Conservation (phyloP, 2,329 filamentous ascomycete species). For the Ceratocystiopsis sp. region DNA sequence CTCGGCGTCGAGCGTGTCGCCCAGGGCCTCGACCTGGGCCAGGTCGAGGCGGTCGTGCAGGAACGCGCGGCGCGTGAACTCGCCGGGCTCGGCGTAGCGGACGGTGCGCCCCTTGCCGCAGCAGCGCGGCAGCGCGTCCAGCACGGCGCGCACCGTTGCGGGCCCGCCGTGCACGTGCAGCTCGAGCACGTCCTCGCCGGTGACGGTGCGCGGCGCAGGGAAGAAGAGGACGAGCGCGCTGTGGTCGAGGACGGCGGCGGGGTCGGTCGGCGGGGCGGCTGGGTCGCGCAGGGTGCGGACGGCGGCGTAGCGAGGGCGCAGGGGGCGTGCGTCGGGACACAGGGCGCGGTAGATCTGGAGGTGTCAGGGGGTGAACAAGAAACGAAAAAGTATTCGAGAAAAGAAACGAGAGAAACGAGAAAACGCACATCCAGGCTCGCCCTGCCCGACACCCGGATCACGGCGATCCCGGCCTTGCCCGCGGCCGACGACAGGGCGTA, state of each 20-base stretch:
- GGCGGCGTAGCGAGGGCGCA: constrained; percentile 41
- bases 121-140: constrained; percentile 54
- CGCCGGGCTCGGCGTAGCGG: constrained; percentile 83
- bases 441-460: constrained; percentile 73
- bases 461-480: constrained; percentile 76
- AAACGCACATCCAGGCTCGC: constrained; percentile 46
- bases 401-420: no score
- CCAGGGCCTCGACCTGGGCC: constrained; percentile 58
- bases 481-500: constrained; percentile 81
- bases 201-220: constrained; percentile 63
- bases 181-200: constrained; percentile 84
- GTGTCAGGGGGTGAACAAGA: not conserved
- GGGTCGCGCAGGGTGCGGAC: constrained; percentile 57
- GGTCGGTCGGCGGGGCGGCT: constrained; percentile 3
- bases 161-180: constrained; percentile 86
- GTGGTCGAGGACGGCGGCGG: constrained; percentile 46
- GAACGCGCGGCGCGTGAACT: constrained; percentile 89
- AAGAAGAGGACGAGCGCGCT: constrained; percentile 72
- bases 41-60: constrained; percentile 72
- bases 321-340: constrained; percentile 28
- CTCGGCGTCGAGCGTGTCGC: constrained; percentile 47
- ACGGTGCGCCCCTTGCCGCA: constrained; percentile 21
- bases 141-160: constrained; percentile 73
- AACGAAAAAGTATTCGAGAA: not conserved
- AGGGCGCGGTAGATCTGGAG: constrained; percentile 31